These are phyloP conservation scores for Aureococcus anophagefferens DNA, from an alignment of 108 stramenopile species.

Conservation along the genomic window DNA sequence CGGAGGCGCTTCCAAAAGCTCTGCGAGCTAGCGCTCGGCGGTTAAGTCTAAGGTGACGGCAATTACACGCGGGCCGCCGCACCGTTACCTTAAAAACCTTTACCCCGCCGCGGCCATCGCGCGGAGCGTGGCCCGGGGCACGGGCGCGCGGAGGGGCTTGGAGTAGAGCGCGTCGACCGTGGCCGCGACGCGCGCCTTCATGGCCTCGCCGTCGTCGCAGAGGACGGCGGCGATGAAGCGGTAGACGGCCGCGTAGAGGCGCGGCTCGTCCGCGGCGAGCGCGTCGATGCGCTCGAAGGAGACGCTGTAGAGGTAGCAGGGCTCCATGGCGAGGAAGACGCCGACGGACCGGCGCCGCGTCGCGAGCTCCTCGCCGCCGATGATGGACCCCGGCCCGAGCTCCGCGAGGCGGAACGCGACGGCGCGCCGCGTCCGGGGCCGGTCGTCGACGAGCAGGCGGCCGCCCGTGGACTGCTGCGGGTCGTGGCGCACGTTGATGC, in stretches of 20 bases:
- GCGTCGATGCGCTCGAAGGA: neutral
- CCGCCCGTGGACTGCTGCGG: neutral
- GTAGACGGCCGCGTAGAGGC: neutral
- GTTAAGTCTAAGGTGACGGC: too few relatives aligned
- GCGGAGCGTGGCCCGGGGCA: neutral
- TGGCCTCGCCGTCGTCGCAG: neutral
- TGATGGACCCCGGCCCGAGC: neutral
- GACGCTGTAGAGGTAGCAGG: neutral
- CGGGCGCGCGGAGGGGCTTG: neutral
- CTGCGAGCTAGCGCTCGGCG: too few relatives aligned
- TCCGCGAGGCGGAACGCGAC: neutral
- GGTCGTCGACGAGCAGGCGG: neutral
- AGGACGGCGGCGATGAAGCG: neutral
- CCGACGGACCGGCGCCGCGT: neutral
- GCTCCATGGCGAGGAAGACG: neutral
- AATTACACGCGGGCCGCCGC: too few relatives aligned
- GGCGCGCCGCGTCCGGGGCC: neutral
- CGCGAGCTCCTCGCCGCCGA: neutral
- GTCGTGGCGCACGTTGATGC: neutral
- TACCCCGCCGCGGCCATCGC: neutral
- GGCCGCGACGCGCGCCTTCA: neutral
- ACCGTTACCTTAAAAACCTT: too few relatives aligned
- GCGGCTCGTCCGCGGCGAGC: neutral
- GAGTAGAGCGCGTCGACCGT: neutral
- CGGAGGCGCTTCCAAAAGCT: too few relatives aligned